Base-by-base conservation (phyloP, 176 grass and related monocot species). In the Olyra latifolia region DNA sequence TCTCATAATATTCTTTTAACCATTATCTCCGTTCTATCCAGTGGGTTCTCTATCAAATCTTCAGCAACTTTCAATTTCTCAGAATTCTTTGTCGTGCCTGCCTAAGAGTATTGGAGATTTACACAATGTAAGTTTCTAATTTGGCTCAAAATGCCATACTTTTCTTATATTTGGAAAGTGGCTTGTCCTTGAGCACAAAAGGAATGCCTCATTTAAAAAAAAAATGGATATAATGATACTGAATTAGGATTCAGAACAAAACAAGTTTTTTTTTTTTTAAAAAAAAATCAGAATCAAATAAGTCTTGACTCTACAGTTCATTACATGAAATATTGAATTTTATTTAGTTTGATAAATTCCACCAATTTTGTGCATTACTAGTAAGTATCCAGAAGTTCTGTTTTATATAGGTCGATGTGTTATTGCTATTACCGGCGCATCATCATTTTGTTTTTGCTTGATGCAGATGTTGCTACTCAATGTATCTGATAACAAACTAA, bases 401-500 rank as follows among this genome's bases (percentile, higher is more conserved):
- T 24, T 48, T 88, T 40, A 7, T 47, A 43, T 9, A 68, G 35
- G 19, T 27, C 35, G 45, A 24, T 72, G 47, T 10, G n/a, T 15
- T 70, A 29, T 84, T n/a, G 22, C 74, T 66, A 68, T 43, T 49
- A 72, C 24, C 62, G 41, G 25, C 59, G 39, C 55, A 38, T 12
- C 64, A 48, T 45, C 17, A 14, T 78, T 63, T 76, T 69, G 8
- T 72, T 68, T 40, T 77, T 85, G 61, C 56, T 66, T 70, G 79
- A 71, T 91, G 53, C 92, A 98, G 96, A 72, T 98, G 77, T 83
- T 83, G 43, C 67, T 98, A 66, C 83, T 98, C 32, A 95, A 95
- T 89, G 71, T 98, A 74, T 98, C 96, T 19, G 75, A 85, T 65
- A 98, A 98, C 91, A 98, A 95, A 83, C 81, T 98, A 48, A 95